A percentile compares a stretch with the other conserved stretches of the same genome.
Evolutionary conservation across 257 asterid genomes (phyloP).

Genomic region (Salvia miltiorrhiza): DNA sequence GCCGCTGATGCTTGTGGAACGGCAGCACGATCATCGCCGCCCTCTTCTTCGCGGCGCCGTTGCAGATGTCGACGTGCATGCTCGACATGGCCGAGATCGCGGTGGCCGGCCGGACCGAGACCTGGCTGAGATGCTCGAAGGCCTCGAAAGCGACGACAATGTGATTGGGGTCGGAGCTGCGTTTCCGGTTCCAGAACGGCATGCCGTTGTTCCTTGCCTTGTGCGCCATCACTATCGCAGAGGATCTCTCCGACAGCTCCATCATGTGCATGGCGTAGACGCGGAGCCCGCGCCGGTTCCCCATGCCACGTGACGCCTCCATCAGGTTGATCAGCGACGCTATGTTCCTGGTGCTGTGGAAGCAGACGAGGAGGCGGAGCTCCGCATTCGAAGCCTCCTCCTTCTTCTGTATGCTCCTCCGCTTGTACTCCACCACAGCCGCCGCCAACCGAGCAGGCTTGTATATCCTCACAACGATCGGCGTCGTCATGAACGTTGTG

Average conservation of each 20-base stretch:
- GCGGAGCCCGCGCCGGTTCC: constrained; percentile 33
- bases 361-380: constrained; percentile 10
- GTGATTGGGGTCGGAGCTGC: constrained; percentile 4
- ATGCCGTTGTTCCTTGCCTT: constrained; percentile 23
- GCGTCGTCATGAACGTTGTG: constrained; percentile 47
- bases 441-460: constrained; percentile 41
- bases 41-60: constrained; percentile 35
- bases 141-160: constrained; percentile 44
- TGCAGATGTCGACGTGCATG: constrained; percentile 51
- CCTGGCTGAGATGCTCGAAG: constrained; percentile 42
- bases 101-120: constrained; percentile 43
- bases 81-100: constrained; percentile 40
- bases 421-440: constrained; percentile 40
- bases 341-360: constrained; percentile 19
- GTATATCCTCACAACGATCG: constrained; percentile 40
- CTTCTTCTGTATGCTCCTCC: constrained; percentile 38
- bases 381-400: constrained; percentile 8
- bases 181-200: constrained; percentile 19
- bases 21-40: constrained; percentile 51
- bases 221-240: constrained; percentile 49
- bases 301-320: constrained; percentile 51
- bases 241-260: constrained; percentile 48
- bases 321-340: constrained; percentile 39
- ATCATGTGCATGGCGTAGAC: constrained; percentile 57
- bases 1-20: constrained; percentile 46